phyloP scores from a whole-genome alignment of 805 yeast species.

The Saturnispora gosingensis region DNA sequence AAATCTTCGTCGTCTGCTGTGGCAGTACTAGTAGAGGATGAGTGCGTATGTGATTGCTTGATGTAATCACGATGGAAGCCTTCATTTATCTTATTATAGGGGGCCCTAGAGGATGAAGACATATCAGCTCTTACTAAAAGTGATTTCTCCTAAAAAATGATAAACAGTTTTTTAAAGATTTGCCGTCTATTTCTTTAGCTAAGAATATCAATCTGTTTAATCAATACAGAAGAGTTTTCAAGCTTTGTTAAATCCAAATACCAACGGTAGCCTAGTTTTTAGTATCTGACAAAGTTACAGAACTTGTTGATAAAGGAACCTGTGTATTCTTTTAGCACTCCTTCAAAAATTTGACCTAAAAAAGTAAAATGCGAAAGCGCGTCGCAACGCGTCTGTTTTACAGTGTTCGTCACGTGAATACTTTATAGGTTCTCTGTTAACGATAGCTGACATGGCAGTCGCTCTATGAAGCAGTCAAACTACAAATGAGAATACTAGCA shows the following conservation, averaged over 20 bases:
- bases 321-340: background rate
- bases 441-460: background rate
- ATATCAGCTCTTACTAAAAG: background rate
- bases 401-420: background rate
- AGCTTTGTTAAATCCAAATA: background rate
- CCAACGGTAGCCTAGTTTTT: background rate
- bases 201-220: background rate
- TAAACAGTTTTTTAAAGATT: background rate
- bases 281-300: background rate
- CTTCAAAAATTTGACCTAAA: background rate
- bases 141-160: background rate
- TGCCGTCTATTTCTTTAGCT: background rate
- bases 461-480: no score
- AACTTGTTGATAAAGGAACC: background rate
- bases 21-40: slow-evolving; percentile 25
- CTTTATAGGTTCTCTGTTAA: background rate
- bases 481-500: no score
- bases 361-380: background rate
- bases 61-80: slow-evolving; percentile 9
- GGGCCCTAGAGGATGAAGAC: background rate
- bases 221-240: background rate
- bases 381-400: background rate
- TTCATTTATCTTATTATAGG: slow-evolving; percentile 8
- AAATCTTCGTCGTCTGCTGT: slow-evolving; percentile 28
- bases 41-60: slow-evolving; percentile 10